Evolutionary conservation across 768 basidiomycete species (phyloP), one percentile per base, ranked within the genome.

Genomic region (Kwoniella sp.): DNA sequence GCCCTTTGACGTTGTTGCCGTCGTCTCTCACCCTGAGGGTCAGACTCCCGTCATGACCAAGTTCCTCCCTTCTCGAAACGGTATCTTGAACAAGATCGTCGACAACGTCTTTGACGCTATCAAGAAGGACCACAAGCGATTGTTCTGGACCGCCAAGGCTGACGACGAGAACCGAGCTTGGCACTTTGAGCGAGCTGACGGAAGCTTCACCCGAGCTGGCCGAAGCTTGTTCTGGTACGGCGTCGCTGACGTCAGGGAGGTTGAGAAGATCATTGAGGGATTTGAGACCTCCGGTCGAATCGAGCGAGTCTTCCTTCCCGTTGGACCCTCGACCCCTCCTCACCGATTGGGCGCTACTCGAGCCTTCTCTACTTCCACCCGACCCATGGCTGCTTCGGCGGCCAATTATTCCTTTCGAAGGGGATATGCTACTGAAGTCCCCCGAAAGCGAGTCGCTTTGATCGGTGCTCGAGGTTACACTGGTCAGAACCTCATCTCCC

Each of bases 181-280:
- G 96, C 95, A 99, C 82, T 99, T 97, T 73, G 95, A 99, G 83
- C 88, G 93, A 59, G 92, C 96, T 0, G 94, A 98, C 70, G 96
- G 96, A 0, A 92, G 90, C 80, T 99, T 99, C 83, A 95, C 93
- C 19, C 85, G 96, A 40, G 91, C 91, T 19, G 94, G 95, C 21
- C 88, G 88, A 81, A 93, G 88, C 74, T 81, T 99, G 76, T 98
- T 96, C 85, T 99, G 96, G 95, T 98, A 95, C 77, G 96, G 96
- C 48, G 84, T 98, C 26, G 88, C 89, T 67, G 91, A 94, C 72
- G 87, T 95, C 26, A 85, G 86, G 58, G 94, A 98, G 81, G 91
- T 99, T 27, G 93, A 99, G 85, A 84, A 81, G 72, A 85, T 88
- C 64, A 88, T 99, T 71, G 87, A 86, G 76, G 77, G 76, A 10